A percentile compares a stretch with the other conserved stretches of the same genome.
Conservation (phyloP, 345 rosid genomes). For the Sisymbrium irio region DNA sequence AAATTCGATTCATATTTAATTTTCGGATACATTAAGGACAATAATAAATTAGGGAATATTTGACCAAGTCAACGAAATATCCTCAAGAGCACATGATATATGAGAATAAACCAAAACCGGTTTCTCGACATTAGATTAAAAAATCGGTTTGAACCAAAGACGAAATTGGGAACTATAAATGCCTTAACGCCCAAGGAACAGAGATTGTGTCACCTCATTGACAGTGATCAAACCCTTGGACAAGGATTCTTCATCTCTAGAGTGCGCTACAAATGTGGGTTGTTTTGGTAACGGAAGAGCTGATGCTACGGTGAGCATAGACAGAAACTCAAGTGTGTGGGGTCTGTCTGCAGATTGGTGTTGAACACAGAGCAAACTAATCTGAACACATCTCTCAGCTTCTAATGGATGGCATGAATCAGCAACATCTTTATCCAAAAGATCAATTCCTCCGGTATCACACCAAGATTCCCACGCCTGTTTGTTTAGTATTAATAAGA, state of each 20-base stretch:
- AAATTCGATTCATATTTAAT: background rate
- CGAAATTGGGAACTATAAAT: background rate
- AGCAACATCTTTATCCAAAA: no score
- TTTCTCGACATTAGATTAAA: no score
- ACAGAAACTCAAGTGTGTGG: background rate
- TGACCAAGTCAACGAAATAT: no score
- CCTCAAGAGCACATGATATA: no score
- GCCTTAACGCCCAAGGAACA: conserved; percentile 1
- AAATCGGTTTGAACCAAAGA: no score
- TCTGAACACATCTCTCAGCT: conserved; percentile 23
- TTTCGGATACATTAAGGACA: no score
- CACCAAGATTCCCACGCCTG: conserved; percentile 20
- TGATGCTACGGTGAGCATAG: conserved; percentile 13
- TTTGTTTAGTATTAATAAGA: no score
- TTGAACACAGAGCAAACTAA: conserved; percentile 20
- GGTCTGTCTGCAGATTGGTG: conserved; percentile 12
- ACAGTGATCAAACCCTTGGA: background rate
- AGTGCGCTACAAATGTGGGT: background rate
- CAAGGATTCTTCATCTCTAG: background rate
- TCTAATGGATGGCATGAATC: no score
- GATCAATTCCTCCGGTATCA: background rate
- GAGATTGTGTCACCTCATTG: background rate
- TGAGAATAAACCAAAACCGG: no score
- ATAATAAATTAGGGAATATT: no score
- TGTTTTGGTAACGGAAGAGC: conserved; percentile 13